Evolutionary conservation across 2,329 filamentous ascomycete species (phyloP).

Genomic region (Fusarium chlamydosporum): DNA sequence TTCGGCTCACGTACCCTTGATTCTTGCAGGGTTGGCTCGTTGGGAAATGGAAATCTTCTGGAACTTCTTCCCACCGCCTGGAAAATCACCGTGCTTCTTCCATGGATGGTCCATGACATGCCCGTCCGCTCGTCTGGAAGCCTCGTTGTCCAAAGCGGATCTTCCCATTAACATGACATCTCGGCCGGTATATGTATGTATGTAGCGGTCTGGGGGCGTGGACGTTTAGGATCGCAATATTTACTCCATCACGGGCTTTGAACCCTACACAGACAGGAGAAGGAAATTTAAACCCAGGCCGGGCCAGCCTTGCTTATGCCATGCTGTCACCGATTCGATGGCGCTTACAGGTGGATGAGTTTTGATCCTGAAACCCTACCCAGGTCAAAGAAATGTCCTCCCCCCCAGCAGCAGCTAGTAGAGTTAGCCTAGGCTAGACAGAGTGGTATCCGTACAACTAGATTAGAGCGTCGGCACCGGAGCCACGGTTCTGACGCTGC

Average conservation of each 20-base stretch:
- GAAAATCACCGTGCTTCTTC: slow-evolving; percentile 11
- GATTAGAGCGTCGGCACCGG: slow-evolving; percentile 46
- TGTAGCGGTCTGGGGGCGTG: slow-evolving; percentile 16
- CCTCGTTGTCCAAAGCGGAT: slow-evolving; percentile 37
- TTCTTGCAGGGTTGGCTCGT: slow-evolving; percentile 32
- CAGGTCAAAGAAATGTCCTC: slow-evolving; percentile 9
- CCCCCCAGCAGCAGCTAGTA: slow-evolving; percentile 18
- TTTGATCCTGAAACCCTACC: slow-evolving; percentile 37
- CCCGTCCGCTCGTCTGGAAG: slow-evolving; percentile 21
- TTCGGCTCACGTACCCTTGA: slow-evolving; percentile 16
- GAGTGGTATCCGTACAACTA: neutral
- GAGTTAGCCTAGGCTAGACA: slow-evolving; percentile 11
- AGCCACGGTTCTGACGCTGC: slow-evolving; percentile 51
- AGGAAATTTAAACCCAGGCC: slow-evolving; percentile 26
- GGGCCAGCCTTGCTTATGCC: slow-evolving; percentile 25
- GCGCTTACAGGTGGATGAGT: slow-evolving; percentile 34
- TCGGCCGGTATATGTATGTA: slow-evolving; percentile 34
- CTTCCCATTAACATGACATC: slow-evolving; percentile 34
- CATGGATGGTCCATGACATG: slow-evolving; percentile 16
- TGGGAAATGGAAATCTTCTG: slow-evolving; percentile 42
- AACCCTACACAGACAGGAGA: slow-evolving; percentile 36
- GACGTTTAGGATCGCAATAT: slow-evolving; percentile 10
- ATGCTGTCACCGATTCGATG: slow-evolving; percentile 20
- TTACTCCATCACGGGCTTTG: slow-evolving; percentile 38
- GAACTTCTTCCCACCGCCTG: slow-evolving; percentile 27